Percentiles rank a stretch among this genome's conserved stretches.
phyloP scores from a whole-genome alignment of 225 moss, liverwort and hornwort genomes.

The Rhytidiadelphus loreus region DNA sequence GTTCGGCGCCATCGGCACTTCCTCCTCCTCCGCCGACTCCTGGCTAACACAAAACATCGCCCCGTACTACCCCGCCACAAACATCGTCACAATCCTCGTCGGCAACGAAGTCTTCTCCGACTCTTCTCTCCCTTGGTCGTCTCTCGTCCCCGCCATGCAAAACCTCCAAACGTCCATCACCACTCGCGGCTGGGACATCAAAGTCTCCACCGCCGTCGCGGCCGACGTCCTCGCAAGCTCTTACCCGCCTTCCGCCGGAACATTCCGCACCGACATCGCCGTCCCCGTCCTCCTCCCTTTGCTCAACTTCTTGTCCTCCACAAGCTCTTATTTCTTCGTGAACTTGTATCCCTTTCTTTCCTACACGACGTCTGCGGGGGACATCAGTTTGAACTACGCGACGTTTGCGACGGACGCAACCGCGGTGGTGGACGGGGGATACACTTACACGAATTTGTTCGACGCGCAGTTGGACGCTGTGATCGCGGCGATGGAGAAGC shows the following conservation, averaged over 20 bases:
- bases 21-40: conserved; percentile 15
- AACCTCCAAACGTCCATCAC: conserved; percentile 24
- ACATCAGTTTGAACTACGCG: conserved; percentile 47
- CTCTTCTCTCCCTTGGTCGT: conserved; percentile 17
- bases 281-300: conserved; percentile 22
- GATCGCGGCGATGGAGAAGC: conserved; percentile 34
- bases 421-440: conserved; percentile 18
- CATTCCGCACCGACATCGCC: conserved; percentile 33
- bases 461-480: conserved; percentile 67
- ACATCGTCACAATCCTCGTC: conserved; percentile 36
- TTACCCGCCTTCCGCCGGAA: conserved; percentile 32
- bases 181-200: conserved; percentile 25
- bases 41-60: conserved; percentile 32
- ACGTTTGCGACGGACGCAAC: conserved; percentile 15
- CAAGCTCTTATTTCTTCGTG: conserved; percentile 32
- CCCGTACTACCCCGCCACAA: conserved; percentile 27
- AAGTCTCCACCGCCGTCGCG: conserved; percentile 40
- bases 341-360: conserved; percentile 40
- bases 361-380: conserved; percentile 18
- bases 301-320: conserved; percentile 11
- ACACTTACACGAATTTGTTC: conserved; percentile 48
- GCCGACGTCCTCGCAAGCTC: conserved; percentile 37
- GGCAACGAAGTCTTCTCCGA: conserved; percentile 43
- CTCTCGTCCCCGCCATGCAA: conserved; percentile 37
- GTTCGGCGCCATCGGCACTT: conserved; percentile 26